A percentile compares a stretch with the other conserved stretches of the same genome.
Conservation (phyloP, 331 rosid species). For the Malus hybrid region DNA sequence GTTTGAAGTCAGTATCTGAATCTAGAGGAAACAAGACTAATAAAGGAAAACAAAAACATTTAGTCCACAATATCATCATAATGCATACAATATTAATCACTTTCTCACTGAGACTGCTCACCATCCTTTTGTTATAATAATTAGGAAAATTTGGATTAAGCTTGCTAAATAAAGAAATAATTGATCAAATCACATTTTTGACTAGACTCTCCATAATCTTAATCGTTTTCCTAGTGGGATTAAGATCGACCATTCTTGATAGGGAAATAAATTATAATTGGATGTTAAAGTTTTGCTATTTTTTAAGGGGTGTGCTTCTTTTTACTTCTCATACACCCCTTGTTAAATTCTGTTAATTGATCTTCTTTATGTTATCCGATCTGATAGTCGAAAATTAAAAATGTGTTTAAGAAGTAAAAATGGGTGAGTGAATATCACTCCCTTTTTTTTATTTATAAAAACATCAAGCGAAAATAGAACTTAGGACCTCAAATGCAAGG, state of each 20-base stretch:
- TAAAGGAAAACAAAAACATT: not conserved
- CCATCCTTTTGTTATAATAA: not conserved
- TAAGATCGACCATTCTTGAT: not conserved
- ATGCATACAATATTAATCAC: not conserved
- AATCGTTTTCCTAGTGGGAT: not conserved
- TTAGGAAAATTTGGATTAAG: not conserved
- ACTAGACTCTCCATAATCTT: not conserved
- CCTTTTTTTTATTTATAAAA: too few species aligned
- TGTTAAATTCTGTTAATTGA: too few species aligned
- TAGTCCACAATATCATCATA: not conserved
- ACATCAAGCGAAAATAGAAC: too few species aligned
- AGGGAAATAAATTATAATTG: not conserved
- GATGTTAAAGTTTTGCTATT: too few species aligned
- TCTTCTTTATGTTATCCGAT: too few species aligned
- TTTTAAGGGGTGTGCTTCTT: too few species aligned
- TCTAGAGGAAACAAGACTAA: not conserved
- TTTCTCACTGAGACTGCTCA: not conserved
- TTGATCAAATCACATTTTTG: not conserved
- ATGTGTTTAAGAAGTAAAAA: rapidly evolving
- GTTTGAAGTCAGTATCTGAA: constrained; percentile 2
- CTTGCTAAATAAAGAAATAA: not conserved
- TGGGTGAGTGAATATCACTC: too few species aligned
- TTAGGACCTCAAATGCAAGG: too few species aligned
- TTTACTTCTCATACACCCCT: too few species aligned
- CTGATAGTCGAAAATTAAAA: rapidly evolving